Evolutionary conservation across 768 basidiomycete genomes (phyloP).

Genomic region (Pholiota molesta): DNA sequence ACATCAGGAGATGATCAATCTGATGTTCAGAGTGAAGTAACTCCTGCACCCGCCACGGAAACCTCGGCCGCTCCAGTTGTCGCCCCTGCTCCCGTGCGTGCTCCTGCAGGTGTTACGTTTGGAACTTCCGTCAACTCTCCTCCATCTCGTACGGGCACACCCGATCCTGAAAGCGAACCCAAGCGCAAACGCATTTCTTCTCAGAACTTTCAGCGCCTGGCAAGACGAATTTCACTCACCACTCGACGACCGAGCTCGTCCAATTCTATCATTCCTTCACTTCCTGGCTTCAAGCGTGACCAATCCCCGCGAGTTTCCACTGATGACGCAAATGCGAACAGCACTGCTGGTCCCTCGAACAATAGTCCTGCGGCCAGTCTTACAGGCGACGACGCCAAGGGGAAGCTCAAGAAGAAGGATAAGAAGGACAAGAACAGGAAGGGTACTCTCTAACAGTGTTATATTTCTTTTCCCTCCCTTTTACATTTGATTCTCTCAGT

Average conservation of each 20-base stretch:
- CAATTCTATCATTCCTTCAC: constrained; percentile 48
- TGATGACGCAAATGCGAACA: constrained; percentile 45
- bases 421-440: constrained; percentile 64
- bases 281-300: constrained; percentile 58
- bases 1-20: constrained; percentile 14
- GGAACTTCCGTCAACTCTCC: constrained; percentile 58
- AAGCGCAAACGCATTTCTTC: constrained; percentile 83
- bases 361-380: constrained; percentile 64
- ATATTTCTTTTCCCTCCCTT: constrained; percentile 15
- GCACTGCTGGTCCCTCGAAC: constrained; percentile 35
- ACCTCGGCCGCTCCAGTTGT: constrained; percentile 20
- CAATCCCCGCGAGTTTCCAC: constrained; percentile 48
- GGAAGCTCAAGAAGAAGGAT: constrained; percentile 60
- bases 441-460: constrained; percentile 28
- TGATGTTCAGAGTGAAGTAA: constrained; percentile 13
- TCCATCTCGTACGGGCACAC: constrained; percentile 70
- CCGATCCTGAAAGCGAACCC: constrained; percentile 73
- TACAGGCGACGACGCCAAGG: constrained; percentile 44
- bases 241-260: constrained; percentile 59
- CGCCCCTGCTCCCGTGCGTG: constrained; percentile 28
- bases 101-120: constrained; percentile 63
- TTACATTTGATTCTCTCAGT: constrained; percentile 30
- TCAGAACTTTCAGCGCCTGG: constrained; percentile 85
- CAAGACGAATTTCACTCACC: constrained; percentile 70
- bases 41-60: neutral